Base-by-base conservation (phyloP, 2,329 filamentous ascomycete genomes). In the Aotearoamyces nothofagi region DNA sequence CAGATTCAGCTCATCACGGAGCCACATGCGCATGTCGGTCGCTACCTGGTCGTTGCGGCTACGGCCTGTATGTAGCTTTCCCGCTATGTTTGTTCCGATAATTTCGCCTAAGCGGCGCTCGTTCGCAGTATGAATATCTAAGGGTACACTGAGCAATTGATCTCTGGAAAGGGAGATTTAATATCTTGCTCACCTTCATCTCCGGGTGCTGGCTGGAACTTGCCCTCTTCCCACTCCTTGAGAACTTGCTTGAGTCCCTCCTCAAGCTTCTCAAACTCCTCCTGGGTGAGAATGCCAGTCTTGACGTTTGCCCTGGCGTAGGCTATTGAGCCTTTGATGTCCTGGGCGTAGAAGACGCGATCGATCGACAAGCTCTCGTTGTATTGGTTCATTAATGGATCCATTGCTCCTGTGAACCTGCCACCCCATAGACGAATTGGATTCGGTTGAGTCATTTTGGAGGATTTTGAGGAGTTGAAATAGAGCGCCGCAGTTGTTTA, bases 41-140 rank as follows among this genome's bases (percentile, higher is more conserved):
- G 76, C 83, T 32, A 92, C 73, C 56, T 93, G 84, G 56, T 94
- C 84, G 47, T 93, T 93, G 42, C 84, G 69, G 52, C 78, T 86
- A 29, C 86, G 76, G 24, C 77, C 77, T 3, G 84, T 93, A 56
- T 93, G 86, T 33, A 93, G 68, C 60, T 93, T 93, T 14, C 86
- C 83, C 1, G 77, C 82, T 33, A 79, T 73, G 15, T 84, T 70
- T 52, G 79, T 86, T 45, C 84, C 82, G 37, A 93, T 86, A 37
- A 93, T 66, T 59, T 93, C 84, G 29, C 80, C 78, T 2, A 82
- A 55, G 3, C 77, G 67, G 31, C 77, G 71, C 54, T 79, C 74
- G 40, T 79, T 78, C 33, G 73, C 73, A 1, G 74, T 78, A 51
- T 78, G 73, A 36, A 78, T 77, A 31, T 63, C 61, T 58, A 1